Evolutionary conservation across 257 asterid genomes (phyloP), one percentile per base, ranked within the genome.

Genomic region (Striga asiatica): DNA sequence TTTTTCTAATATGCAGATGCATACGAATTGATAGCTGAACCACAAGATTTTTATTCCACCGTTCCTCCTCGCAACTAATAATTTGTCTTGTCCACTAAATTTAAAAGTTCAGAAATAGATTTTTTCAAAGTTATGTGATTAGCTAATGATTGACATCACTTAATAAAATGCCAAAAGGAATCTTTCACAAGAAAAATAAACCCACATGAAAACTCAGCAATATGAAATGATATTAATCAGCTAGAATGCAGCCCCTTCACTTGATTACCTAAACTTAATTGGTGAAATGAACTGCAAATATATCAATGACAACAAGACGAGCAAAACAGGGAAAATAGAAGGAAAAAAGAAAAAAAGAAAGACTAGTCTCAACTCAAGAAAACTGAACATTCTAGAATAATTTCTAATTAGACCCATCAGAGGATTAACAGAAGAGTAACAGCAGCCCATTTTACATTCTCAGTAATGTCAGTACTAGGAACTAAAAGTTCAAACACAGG

Each of bases 1-100:
- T n/a, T n/a, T n/a, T n/a, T n/a, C n/a, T n/a, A n/a, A n/a, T n/a
- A n/a, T n/a, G 62, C 48, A 43, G 35, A 60, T 48, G 39, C 31
- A 51, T 45, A 63, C 13, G 68, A 77, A 61, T 60, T 70, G 75
- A 70, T 60, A 55, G 73, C 75, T 55, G 58, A 77, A 67, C 80
- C 42, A 66, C 75, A 61, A 73, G 61, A 67, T 60, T 59, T 29
- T 38, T 38, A 62, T 52, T 43, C 63, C 60, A 62, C 71, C 66
- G 39, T 42, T n/a, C n/a, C n/a, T n/a, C n/a, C 66, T 57, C 67
- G 54, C 61, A 78, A 60, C 70, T 60, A 68, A 68, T 71, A 78
- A 68, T 65, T 76, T 67, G 35, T 29, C 54, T 11, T 64, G 64
- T 46, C 43, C 49, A 37, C 51, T 38, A 32, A 28, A 21, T 52